phyloP scores from a whole-genome alignment of 345 rosid genomes.

The Lepidium sativum region DNA sequence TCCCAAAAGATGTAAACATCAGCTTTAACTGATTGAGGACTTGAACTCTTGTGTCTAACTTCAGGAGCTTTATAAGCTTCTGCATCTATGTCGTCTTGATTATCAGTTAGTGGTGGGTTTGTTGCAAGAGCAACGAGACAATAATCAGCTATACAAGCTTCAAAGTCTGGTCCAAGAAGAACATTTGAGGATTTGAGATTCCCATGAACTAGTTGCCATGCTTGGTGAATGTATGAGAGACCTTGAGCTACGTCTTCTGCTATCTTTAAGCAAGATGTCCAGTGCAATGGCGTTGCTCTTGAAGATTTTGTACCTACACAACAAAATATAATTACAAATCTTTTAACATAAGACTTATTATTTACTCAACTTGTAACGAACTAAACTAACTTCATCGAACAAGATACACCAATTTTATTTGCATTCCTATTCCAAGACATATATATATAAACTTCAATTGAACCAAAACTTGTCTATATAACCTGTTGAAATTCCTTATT shows the following conservation, averaged over 20 bases:
- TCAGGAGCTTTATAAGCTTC: slow-evolving; percentile 58
- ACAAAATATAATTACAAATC: background rate
- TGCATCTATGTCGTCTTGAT: slow-evolving; percentile 28
- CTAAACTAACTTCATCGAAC: background rate
- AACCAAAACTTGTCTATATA: no score
- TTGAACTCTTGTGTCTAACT: slow-evolving; percentile 32
- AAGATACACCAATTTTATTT: background rate
- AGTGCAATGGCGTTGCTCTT: slow-evolving; percentile 79
- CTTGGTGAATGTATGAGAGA: slow-evolving; percentile 90
- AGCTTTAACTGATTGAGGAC: slow-evolving; percentile 37
- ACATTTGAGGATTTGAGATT: slow-evolving; percentile 80
- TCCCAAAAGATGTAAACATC: slow-evolving; percentile 75
- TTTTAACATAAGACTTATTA: background rate
- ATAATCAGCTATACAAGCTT: slow-evolving; percentile 72
- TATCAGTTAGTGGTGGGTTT: slow-evolving; percentile 11
- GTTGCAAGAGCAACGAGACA: slow-evolving; percentile 51
- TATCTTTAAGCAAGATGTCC: slow-evolving; percentile 91
- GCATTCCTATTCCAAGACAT: no score
- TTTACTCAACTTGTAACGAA: background rate
- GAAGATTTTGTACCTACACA: slow-evolving; percentile 71
- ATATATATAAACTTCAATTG: no score
- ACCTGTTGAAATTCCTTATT: no score
- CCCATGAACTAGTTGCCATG: slow-evolving; percentile 89
- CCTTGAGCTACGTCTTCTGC: slow-evolving; percentile 95
- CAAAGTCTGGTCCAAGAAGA: slow-evolving; percentile 86